Evolutionary conservation across 495 filamentous ascomycete species (phyloP), one percentile per base, ranked within the genome.

Genomic region (Talaromyces stipitatus): DNA sequence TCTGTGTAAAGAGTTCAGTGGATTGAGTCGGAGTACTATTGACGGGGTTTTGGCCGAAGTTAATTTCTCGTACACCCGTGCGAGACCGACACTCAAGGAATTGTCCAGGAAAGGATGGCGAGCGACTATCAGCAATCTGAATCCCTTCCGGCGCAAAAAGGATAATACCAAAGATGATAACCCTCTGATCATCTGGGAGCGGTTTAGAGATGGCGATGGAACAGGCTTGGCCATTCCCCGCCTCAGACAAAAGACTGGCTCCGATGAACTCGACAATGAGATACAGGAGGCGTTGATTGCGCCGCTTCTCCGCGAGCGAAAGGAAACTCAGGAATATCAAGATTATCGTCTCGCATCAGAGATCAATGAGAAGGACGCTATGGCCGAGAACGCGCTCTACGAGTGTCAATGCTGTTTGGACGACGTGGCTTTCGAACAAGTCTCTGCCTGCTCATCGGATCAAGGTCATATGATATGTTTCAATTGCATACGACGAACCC

Each of bases 321-420:
- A 75, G 8, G 69, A 74, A 28, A 78, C 84, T n/a, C 83, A 80
- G 58, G 82, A 88, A 43, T 69, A 63, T 1, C 69, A 70, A 16
- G 94, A 98, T 62, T 78, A 73, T 51, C 64, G 65, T 29, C 58
- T 89, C 32, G 91, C 94, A 8, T 61, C 80, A 5, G 73, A 82
- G 23, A 62, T 95, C 57, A 94, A 96, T 68, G 83, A 82, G 22
- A 70, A 74, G 36, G 88, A 97, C 61, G 92, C 94, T 4, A 83
- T 88, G 62, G 74, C 80, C 27, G 80, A 76, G 5, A 78, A 85
- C 27, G 85, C 84, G 23, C 66, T 92, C 16, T 86, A 91, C 61
- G 94, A 97, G 65, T 98, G 94, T 67, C 85, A 86, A 62, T 97
- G 92, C 72, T 98, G 94, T 72, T 94, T 88, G 61, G 80, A 79